These are phyloP conservation scores for Starmerella roubikii DNA, from an alignment of 805 yeast genomes.

Conservation along the genomic window DNA sequence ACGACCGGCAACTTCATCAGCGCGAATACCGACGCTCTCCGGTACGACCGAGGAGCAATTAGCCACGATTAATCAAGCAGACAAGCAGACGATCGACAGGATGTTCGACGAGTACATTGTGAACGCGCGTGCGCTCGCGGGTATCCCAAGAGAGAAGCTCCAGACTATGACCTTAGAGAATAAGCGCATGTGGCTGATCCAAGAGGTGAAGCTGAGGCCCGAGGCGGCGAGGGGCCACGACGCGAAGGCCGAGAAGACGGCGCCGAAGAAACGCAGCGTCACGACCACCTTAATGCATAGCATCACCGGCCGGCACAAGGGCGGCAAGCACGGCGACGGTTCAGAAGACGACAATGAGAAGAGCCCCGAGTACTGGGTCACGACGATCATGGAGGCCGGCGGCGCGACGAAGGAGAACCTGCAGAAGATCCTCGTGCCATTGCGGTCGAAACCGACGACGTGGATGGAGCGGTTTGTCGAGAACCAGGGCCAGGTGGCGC, in stretches of 20 bases:
- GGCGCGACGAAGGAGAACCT: slow-evolving; percentile 55
- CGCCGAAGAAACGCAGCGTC: slow-evolving; percentile 2
- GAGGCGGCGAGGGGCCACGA: background rate
- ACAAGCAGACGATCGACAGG: slow-evolving; percentile 9
- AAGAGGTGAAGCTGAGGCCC: slow-evolving; percentile 6
- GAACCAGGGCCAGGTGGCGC: slow-evolving; percentile 67
- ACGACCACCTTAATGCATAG: slow-evolving; percentile 5
- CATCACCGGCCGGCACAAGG: slow-evolving; percentile 6
- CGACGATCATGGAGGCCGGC: slow-evolving; percentile 50
- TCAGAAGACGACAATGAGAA: background rate
- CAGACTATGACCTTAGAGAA: slow-evolving; percentile 3
- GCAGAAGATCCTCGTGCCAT: slow-evolving; percentile 76
- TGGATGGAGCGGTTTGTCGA: slow-evolving; percentile 71
- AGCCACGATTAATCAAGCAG: slow-evolving; percentile 4
- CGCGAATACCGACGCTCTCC: background rate
- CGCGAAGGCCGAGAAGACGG: background rate
- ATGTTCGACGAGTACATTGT: slow-evolving; percentile 6
- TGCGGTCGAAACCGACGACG: slow-evolving; percentile 72
- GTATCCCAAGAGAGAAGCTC: slow-evolving; percentile 5
- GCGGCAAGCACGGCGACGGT: background rate
- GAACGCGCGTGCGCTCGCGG: background rate
- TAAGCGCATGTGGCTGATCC: slow-evolving; percentile 11
- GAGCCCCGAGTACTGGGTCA: slow-evolving; percentile 60
- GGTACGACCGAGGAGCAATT: slow-evolving; percentile 2
- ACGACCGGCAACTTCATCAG: too few species aligned